Evolutionary conservation across 495 filamentous ascomycete genomes (phyloP), one percentile per base, ranked within the genome.

Genomic region (Talaromyces borbonicus): DNA sequence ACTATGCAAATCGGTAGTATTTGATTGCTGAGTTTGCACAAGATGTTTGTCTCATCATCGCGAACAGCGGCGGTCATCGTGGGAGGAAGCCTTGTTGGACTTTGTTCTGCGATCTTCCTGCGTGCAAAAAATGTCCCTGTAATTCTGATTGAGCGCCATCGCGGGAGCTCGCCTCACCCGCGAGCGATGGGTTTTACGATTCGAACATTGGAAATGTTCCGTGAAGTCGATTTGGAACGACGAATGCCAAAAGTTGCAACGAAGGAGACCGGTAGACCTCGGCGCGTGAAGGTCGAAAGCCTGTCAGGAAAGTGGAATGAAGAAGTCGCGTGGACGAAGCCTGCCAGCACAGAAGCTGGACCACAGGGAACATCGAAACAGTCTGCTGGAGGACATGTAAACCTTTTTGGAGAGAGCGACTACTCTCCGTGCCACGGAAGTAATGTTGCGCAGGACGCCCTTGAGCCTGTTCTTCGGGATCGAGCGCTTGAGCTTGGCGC

Each of bases 131-230:
- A 49, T n/a, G 50, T 66, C 2, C 48, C 52, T 5, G 55, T 52
- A 30, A 56, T 62, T 16, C 46, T 62, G 19, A 55, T 67, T 18
- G 63, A 65, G 40, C 58, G 57, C 24, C 60, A 63, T 35, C 31
- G 49, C 0, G 50, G 50, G 0, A 54, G 53, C 19, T 59, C 56
- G 1, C 43, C 43, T 8, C 62, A 65, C 24, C 65, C 65, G 1
- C 57, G 59, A 9, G 61, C 61, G 8, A 56, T 62, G 14, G 59
- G 61, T 6, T 56, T 65, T 29, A 65, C 56, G 0, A 36, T 59
- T 3, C 57, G 65, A 14, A 65, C 57, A 2, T 61, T 66, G 54
- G 65, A 68, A 29, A 56, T 65, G 1, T 66, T 51, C 38, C 56
- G 56, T 4, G 26, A 27, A 8, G 40, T 65, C 6, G 58, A 54